Evolutionary conservation across 306 rosid genomes (phyloP).

Genomic region (Ormosia emarginata): DNA sequence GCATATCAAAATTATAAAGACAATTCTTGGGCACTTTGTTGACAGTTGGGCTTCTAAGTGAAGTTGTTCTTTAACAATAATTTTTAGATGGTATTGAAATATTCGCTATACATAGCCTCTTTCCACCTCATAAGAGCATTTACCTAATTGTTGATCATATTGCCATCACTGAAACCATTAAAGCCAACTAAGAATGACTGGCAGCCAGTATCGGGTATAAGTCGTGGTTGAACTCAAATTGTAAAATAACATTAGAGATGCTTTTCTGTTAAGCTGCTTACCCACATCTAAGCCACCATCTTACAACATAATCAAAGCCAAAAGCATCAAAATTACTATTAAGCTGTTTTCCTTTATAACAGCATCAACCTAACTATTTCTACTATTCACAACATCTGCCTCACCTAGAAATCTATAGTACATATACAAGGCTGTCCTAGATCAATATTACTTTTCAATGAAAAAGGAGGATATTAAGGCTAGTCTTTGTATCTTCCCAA

Average conservation of each 20-base stretch:
- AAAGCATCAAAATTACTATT: not conserved
- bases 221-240: not conserved
- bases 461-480: not conserved
- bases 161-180: not conserved
- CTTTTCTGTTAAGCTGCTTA: not conserved
- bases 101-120: not conserved
- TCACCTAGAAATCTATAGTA: not conserved
- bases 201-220: not conserved
- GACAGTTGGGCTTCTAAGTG: not conserved
- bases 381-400: not conserved
- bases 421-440: not conserved
- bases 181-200: not conserved
- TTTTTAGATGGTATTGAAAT: not conserved
- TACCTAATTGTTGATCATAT: not conserved
- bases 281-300: not conserved
- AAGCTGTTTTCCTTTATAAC: not conserved
- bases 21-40: not conserved
- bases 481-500: constrained; percentile 2
- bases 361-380: constrained; percentile 14
- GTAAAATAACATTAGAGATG: not conserved
- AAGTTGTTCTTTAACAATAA: not conserved
- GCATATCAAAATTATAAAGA: not conserved
- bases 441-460: not conserved
- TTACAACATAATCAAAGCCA: constrained; percentile 1
- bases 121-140: not conserved